Evolutionary conservation across 169 alveolate species (phyloP).

Genomic region (Cryptosporidium canis): DNA sequence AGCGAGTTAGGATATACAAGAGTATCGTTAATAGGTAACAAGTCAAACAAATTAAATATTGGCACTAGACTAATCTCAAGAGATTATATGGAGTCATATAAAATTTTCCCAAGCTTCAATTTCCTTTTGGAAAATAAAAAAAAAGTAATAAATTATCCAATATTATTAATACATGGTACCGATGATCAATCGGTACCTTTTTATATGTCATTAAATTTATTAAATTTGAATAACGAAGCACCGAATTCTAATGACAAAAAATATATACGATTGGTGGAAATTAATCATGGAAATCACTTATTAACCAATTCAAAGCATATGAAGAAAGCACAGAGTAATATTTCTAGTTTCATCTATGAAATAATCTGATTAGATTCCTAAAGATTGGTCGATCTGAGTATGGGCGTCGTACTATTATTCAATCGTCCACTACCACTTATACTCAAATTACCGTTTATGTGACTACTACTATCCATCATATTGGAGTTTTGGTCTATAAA

Average conservation of each 20-base stretch:
- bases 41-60: neutral
- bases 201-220: conserved; percentile 30
- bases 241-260: neutral
- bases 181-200: conserved; percentile 44
- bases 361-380: neutral
- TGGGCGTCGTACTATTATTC: neutral
- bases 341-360: conserved; percentile 12
- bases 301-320: conserved; percentile 55
- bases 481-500: neutral
- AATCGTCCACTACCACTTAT: neutral
- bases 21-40: neutral
- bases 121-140: neutral
- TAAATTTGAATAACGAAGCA: neutral
- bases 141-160: conserved; percentile 3
- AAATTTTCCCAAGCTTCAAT: conserved; percentile 14
- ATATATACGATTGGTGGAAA: neutral
- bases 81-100: conserved; percentile 36
- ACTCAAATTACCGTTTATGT: neutral
- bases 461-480: neutral
- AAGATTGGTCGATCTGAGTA: neutral
- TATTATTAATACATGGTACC: conserved; percentile 57
- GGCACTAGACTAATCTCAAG: neutral
- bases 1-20: neutral
- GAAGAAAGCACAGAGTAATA: conserved; percentile 37
- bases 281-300: conserved; percentile 23